Evolutionary conservation across 2,329 filamentous ascomycete genomes (phyloP), one percentile per base, ranked within the genome.

Genomic region (Ambrosiella beaveri): DNA sequence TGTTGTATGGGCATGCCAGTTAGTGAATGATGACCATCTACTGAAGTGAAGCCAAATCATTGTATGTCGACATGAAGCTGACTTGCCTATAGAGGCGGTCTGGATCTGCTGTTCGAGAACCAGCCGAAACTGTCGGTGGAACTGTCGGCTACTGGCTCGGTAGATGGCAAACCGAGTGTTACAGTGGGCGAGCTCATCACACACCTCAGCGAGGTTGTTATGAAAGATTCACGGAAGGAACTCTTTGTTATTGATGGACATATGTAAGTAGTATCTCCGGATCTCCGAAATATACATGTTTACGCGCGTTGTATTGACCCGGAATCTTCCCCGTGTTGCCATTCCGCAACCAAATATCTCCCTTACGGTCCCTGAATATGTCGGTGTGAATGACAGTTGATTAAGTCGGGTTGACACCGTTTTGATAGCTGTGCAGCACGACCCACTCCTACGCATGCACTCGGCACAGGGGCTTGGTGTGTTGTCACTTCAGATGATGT

Each of bases 61-160:
- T 27, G 27, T 27, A 27, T 27, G 27, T 27, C 27, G 27, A 27
- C 27, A 4, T 4, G 27, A 27, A 27, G 27, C 27, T 27, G 27
- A 27, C 19, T 37, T 50, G 12, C 7, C 36, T 49, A 51, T 64
- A 90, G 93, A 63, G 93, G 93, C 62, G 93, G 93, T 19, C 79
- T 98, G 15, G 93, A 98, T 72, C 85, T 95, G 73, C 83, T 98
- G 63, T 98, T 98, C 72, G 81, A 84, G 38, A 85, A 95, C 68
- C 75, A 88, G 70, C 80, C 84, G 58, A 85, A 82, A 64, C 86
- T 91, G 68, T 72, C 75, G 19, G 68, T 98, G 51, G 71, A 75
- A 2, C 70, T 97, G 47, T 88, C 91, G 17, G 71, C 77, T 37
- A 75, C 67, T 58, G 77, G 83, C 65, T 71, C 61, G 82, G 82